Conservation (phyloP, 1,139 yeast species). For the Trichomonascaceae sp. region DNA sequence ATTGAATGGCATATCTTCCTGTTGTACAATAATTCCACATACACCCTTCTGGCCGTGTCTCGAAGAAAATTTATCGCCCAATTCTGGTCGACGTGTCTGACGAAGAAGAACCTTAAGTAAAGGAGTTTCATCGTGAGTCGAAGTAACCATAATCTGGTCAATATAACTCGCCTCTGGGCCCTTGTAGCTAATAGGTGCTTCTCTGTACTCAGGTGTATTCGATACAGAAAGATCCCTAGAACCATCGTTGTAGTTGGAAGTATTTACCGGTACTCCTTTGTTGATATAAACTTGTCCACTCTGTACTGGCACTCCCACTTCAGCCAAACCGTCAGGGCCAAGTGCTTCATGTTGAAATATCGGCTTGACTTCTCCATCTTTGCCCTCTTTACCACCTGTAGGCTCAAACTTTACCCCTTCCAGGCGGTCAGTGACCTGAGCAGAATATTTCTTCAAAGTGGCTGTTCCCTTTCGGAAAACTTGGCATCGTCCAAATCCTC, state of each 20-base stretch:
- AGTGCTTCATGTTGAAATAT: conserved; percentile 79
- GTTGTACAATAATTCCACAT: conserved; percentile 94
- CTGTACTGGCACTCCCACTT: conserved; percentile 85
- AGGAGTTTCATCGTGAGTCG: conserved; percentile 91
- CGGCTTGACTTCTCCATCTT: conserved; percentile 43
- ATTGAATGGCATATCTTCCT: conserved; percentile 92
- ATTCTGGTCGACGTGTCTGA: conserved; percentile 96
- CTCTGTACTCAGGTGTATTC: conserved; percentile 54
- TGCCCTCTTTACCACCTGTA: conserved; percentile 10
- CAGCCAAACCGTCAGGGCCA: conserved; percentile 96
- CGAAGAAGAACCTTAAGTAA: conserved; percentile 83
- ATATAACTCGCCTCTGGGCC: conserved; percentile 95
- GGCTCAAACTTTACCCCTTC: conserved; percentile 82
- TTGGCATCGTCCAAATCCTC: conserved; percentile 98
- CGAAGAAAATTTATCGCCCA: conserved; percentile 95
- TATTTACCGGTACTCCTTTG: conserved; percentile 84
- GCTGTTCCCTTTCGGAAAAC: conserved; percentile 92
- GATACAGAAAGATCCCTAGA: conserved; percentile 14
- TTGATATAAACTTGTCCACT: conserved; percentile 93
- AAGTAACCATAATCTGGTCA: conserved; percentile 97
- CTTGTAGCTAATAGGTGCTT: conserved; percentile 84
- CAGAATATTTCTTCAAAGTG: conserved; percentile 82
- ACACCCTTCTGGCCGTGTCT: conserved; percentile 99
- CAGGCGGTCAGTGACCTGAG: conserved; percentile 85
- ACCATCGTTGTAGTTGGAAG: conserved; percentile 27